Evolutionary conservation across 2,329 filamentous ascomycete genomes (phyloP), one percentile per base, ranked within the genome.

Genomic region (Aspergillus pseudotamarii): DNA sequence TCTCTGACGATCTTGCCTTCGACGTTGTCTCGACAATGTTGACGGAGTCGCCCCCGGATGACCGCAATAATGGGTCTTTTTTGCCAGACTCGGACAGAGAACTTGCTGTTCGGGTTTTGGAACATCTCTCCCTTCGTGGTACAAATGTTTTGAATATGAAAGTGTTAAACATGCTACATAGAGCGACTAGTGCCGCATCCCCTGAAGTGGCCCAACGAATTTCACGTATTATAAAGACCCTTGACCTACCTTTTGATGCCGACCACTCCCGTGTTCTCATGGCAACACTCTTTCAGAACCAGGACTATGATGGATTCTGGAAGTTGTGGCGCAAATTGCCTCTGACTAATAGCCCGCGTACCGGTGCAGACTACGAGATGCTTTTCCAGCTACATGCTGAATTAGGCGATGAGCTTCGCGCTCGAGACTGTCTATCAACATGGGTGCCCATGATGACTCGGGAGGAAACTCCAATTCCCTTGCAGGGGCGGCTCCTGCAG

Each of bases 281-380:
- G 69, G 62, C 72, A 6, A 69, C 74, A 5, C 66, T 73, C 26
- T 76, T 85, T 6, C 66, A 68, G 23, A 80, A 80, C 63, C 70
- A 73, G 21, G 78, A 87, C 66, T 89, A 86, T 82, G 73, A 82
- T 19, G 78, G 79, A 6, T 87, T 91, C 69, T 90, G 87, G 88
- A 80, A 86, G 23, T 71, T 82, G 11, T 91, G 89, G 82, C 82
- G 83, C 60, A 80, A 83, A 61, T 82, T 86, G 4, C 77, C 88
- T 16, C 80, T 84, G 46, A 82, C 84, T 67, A 76, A 81, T 45
- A 71, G 75, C 10, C 69, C 80, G 1, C 85, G 89, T 23, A 83
- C 84, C 0, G 70, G 78, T n/a, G 72, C 73, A 19, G 79, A 89
- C 66, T 92, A 91, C 71, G 74, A 78, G 4, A 76, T 83, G 38